Evolutionary conservation across 2,329 filamentous ascomycete species (phyloP).

Genomic region (Cercospora sp.): DNA sequence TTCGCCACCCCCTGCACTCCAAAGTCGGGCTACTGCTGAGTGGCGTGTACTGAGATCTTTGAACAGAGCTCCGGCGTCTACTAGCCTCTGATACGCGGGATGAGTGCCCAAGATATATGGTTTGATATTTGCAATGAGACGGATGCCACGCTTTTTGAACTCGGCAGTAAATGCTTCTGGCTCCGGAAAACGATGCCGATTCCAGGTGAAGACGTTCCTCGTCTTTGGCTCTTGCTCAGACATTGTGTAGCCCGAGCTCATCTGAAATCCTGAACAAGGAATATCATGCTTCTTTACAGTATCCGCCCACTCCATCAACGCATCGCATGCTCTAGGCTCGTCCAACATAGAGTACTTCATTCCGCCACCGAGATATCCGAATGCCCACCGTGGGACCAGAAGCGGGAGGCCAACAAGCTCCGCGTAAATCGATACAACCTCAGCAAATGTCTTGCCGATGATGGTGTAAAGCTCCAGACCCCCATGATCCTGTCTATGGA

Average conservation of each 20-base stretch:
- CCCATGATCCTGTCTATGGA: conserved; percentile 70
- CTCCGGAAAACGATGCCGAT: conserved; percentile 67
- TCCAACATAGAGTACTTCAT: conserved; percentile 62
- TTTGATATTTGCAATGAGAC: conserved; percentile 71
- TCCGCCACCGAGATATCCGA: conserved; percentile 71
- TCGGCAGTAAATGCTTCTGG: conserved; percentile 63
- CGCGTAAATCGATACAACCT: conserved; percentile 66
- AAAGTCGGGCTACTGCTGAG: conserved; percentile 62
- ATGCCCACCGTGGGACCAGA: conserved; percentile 69
- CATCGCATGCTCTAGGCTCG: conserved; percentile 56
- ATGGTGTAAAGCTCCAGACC: conserved; percentile 71
- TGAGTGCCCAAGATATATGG: conserved; percentile 69
- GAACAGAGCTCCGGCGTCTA: conserved; percentile 63
- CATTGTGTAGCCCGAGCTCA: conserved; percentile 72
- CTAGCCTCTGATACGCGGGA: conserved; percentile 64
- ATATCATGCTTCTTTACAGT: conserved; percentile 66
- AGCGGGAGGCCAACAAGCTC: conserved; percentile 67
- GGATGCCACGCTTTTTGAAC: conserved; percentile 64
- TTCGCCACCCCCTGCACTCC: conserved; percentile 71
- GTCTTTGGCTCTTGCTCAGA: conserved; percentile 67
- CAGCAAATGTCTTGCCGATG: conserved; percentile 64
- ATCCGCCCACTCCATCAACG: conserved; percentile 60
- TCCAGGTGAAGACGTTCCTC: conserved; percentile 72
- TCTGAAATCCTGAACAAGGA: conserved; percentile 69
- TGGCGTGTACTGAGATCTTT: conserved; percentile 51